Conservation (phyloP, 2,329 filamentous ascomycete species). For the Ascochyta rabiei region DNA sequence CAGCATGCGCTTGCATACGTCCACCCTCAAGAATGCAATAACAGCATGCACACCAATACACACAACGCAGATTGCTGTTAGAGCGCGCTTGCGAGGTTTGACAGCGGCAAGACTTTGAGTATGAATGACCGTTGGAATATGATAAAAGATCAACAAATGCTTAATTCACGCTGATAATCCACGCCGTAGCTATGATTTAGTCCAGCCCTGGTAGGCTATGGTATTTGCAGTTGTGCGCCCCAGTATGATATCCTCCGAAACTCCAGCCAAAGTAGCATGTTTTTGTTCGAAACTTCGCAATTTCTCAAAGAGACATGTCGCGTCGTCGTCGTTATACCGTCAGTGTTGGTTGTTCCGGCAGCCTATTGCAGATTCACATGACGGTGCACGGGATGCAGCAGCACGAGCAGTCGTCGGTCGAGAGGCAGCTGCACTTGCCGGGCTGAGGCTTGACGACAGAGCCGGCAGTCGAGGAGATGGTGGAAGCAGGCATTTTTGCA, state of each 20-base stretch:
- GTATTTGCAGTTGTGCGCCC: not conserved
- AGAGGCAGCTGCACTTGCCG: slow-evolving; percentile 38
- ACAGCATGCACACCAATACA: too few relatives aligned
- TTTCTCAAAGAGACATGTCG: not conserved
- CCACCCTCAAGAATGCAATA: too few relatives aligned
- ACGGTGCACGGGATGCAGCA: slow-evolving; percentile 47
- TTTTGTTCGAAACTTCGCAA: not conserved
- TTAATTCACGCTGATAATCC: not conserved
- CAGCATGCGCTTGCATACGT: not conserved
- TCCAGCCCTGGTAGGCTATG: not conserved
- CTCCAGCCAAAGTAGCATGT: not conserved
- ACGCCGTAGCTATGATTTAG: not conserved
- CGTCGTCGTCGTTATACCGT: not conserved
- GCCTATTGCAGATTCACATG: slow-evolving; percentile 33
- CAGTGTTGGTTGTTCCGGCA: not conserved
- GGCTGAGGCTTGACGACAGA: slow-evolving; percentile 46
- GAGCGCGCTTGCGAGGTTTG: too few relatives aligned
- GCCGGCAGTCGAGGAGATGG: slow-evolving; percentile 38
- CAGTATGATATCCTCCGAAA: not conserved
- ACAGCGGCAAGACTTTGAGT: not conserved
- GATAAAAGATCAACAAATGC: not conserved
- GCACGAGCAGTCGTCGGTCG: slow-evolving; percentile 41
- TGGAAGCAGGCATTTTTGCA: slow-evolving; percentile 42
- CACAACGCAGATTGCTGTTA: too few relatives aligned
- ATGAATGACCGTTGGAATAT: too few relatives aligned